Evolutionary conservation across 225 moss, liverwort and hornwort genomes (phyloP), one percentile per base, ranked within the genome.

Genomic region (Physcomitrium patens): DNA sequence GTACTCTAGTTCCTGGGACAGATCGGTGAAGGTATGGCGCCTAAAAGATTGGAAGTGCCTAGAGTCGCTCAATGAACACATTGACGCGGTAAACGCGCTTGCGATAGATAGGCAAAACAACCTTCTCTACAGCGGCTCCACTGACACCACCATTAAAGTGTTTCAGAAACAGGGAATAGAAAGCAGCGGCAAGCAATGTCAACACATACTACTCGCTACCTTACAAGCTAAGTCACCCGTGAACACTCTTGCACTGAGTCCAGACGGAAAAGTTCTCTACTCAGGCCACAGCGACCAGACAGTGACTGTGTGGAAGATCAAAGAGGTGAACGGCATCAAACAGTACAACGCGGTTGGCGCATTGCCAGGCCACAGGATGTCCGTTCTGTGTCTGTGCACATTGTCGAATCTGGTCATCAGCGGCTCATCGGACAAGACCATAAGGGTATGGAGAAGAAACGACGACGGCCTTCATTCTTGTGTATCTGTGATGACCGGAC

Each of bases 1-100:
- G 12, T 86, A 86, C 64, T 86, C 85, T 1, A 82, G 82, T 18
- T 86, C 85, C 0, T 86, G 82, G 85, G 85, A 86, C 70, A 86
- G 77, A 50, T 65, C 69, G n/a, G 72, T 82, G 55, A 82, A 79
- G 59, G 79, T 86, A 1, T 85, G 85, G 85, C 81, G 85, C 0
- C 71, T 85, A 11, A 4, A 68, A 0, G 85, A 85, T 12, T 78
- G 71, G 56, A 58, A 19, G 44, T 85, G 85, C 61, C 12, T 85
- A 12, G 85, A 78, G 58, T 78, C 81, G 8, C 47, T 85, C 18
- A 71, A 81, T 11, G 67, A 67, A 37, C 85, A 85, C 68, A 61
- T 67, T 18, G 84, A 84, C 74, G 84, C 84, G 10, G 85, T 85
- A 49, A 85, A 78, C 42, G 85, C 81, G 14, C 71, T 85, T 1